Base-by-base conservation (phyloP, 129 eudicot species). In the Escallonia herrerae region DNA sequence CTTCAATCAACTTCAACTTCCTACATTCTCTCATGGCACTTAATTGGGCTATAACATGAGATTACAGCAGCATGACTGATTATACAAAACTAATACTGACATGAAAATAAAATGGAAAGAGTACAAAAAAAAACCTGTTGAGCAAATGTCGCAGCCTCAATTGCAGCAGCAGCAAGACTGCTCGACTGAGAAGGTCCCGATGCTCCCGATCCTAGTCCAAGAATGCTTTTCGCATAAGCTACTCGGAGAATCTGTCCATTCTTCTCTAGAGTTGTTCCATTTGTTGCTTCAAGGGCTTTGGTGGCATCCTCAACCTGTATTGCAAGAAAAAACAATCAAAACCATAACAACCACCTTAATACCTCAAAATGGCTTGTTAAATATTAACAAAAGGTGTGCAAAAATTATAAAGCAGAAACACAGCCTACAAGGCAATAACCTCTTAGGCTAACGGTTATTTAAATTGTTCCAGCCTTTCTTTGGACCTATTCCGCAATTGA, bases 121-220 rank as follows among this genome's bases (percentile, higher is more conserved):
- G 13, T 13, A 15, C 4, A 54, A 13, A 57, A 39, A n/a, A 56
- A 40, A 40, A 93, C 99, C 91, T 93, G 99, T 62, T 93, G 99
- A 70, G 99, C 73, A 86, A 93, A 93, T 15, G 99, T 67, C 52
- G 99, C 99, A 60, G 99, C 99, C 79, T 93, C 99, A 55, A 93
- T 93, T 67, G 99, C 99, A 57, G 99, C 96, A 65, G 99, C 96
- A 60, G 99, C 99, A 73, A 93, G 90, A 70, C 99, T 84, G 73
- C 99, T 93, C 0, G 99, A 89, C 68, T 89, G 99, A 63, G 95
- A 79, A 73, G 87, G 74, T 15, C 83, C 85, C 8, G 97, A 77
- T 15, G 80, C 64, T 45, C 82, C 86, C 5, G 95, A 79, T 52
- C 87, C 91, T 50, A 96, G 84, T 49, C 99, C 99, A 62, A 88